phyloP scores from a whole-genome alignment of 257 asterid species.

The Solanum rostratum region DNA sequence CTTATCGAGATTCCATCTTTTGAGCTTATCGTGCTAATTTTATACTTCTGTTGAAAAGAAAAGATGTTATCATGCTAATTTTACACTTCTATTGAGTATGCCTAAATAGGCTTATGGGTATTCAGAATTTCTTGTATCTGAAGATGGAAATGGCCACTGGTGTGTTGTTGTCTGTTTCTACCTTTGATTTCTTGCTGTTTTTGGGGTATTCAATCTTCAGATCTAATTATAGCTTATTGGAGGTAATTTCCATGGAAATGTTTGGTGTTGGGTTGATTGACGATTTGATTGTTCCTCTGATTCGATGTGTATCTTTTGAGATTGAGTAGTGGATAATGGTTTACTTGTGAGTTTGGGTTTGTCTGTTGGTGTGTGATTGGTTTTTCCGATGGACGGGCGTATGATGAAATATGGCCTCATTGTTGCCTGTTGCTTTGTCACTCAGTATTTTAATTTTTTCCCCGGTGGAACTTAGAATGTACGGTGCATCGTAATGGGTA shows the following conservation, averaged over 20 bases:
- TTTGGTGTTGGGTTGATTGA: background rate
- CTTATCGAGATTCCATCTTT: background rate
- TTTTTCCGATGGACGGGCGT: conserved; percentile 36
- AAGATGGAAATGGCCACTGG: background rate
- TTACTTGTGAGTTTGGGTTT: background rate
- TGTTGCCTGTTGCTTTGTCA: no score
- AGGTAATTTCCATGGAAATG: background rate
- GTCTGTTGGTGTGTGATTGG: background rate
- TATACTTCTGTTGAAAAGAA: no score
- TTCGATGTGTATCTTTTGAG: background rate
- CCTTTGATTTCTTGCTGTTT: background rate
- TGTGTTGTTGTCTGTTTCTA: background rate
- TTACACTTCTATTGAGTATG: background rate
- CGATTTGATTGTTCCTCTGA: background rate
- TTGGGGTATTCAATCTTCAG: background rate
- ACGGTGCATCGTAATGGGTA: no score
- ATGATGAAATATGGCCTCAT: conserved; percentile 53
- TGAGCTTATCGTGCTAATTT: no score
- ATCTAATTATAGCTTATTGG: background rate
- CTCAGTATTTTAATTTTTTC: no score
- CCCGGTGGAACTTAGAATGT: no score
- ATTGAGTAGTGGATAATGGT: background rate
- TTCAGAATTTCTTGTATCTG: background rate
- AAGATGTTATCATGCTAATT: background rate
- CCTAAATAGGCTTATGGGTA: background rate